phyloP scores from a whole-genome alignment of 2,329 filamentous ascomycete genomes.

The Ceratocystis eucalypticola region DNA sequence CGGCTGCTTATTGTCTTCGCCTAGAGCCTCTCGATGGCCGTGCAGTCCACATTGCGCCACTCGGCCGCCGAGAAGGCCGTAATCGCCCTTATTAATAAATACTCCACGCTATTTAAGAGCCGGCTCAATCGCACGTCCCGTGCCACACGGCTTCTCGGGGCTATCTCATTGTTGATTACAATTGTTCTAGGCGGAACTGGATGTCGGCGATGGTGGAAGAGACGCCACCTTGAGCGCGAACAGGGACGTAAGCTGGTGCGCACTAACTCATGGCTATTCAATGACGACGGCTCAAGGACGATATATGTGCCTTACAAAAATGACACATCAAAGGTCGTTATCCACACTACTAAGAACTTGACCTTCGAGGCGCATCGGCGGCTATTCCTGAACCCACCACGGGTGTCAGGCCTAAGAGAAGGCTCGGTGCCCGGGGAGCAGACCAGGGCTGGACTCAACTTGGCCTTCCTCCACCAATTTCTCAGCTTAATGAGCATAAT shows the following conservation, averaged over 20 bases:
- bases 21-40: conserved; percentile 48
- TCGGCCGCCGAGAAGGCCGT: conserved; percentile 54
- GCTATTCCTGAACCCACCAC: conserved; percentile 80
- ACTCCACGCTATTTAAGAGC: conserved; percentile 38
- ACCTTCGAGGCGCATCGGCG: conserved; percentile 94
- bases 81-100: conserved; percentile 48
- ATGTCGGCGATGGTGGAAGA: conserved; percentile 62
- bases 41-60: conserved; percentile 67
- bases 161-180: conserved; percentile 59
- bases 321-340: conserved; percentile 77
- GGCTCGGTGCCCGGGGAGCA: conserved; percentile 70
- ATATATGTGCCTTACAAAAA: conserved; percentile 92
- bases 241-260: conserved; percentile 70
- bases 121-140: conserved; percentile 52
- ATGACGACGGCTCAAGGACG: conserved; percentile 87
- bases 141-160: conserved; percentile 59
- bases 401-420: conserved; percentile 63
- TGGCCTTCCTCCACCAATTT: conserved; percentile 95
- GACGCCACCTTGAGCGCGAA: conserved; percentile 61
- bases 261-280: conserved; percentile 81
- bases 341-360: conserved; percentile 75
- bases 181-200: conserved; percentile 72
- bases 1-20: not conserved
- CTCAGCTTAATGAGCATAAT: conserved; percentile 93
- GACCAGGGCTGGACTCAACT: conserved; percentile 84